Evolutionary conservation across 106 monocot species (phyloP).

Genomic region (Vanilla planifolia): DNA sequence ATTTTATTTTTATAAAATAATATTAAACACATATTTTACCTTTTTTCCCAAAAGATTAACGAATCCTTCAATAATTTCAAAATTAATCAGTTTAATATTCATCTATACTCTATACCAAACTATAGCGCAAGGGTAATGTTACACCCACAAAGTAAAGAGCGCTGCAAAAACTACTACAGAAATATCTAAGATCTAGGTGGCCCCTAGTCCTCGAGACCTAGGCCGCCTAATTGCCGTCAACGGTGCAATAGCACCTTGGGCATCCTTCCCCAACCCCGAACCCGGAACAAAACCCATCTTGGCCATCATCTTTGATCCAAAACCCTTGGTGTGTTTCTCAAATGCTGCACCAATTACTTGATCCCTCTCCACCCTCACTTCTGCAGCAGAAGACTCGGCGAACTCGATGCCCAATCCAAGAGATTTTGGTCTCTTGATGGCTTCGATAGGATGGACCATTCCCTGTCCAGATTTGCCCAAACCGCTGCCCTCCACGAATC

Average conservation of each 20-base stretch:
- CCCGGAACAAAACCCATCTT: conserved; percentile 84
- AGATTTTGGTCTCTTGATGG: conserved; percentile 67
- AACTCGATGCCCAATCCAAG: conserved; percentile 80
- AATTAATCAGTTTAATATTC: too few species aligned
- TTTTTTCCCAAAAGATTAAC: too few species aligned
- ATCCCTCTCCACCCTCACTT: neutral
- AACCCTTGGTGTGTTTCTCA: conserved; percentile 85
- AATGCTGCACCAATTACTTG: conserved; percentile 43
- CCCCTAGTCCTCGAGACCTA: conserved; percentile 53
- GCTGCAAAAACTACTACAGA: too few species aligned
- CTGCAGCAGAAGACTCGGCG: conserved; percentile 3
- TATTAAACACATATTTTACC: too few species aligned
- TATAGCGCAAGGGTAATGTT: too few species aligned
- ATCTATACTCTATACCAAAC: too few species aligned
- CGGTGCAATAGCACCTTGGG: conserved; percentile 59
- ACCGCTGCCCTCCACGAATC: conserved; percentile 73
- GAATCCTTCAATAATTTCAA: too few species aligned
- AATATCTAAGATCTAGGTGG: too few species aligned
- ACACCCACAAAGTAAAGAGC: too few species aligned
- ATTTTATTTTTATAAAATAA: too few species aligned
- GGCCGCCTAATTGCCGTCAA: conserved; percentile 55
- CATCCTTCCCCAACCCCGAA: conserved; percentile 67
- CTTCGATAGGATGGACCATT: conserved; percentile 62
- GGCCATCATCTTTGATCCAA: conserved; percentile 91
- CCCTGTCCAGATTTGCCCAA: conserved; percentile 85